Evolutionary conservation across 2,329 filamentous ascomycete species (phyloP).

Genomic region (Leptodontidium sp.): DNA sequence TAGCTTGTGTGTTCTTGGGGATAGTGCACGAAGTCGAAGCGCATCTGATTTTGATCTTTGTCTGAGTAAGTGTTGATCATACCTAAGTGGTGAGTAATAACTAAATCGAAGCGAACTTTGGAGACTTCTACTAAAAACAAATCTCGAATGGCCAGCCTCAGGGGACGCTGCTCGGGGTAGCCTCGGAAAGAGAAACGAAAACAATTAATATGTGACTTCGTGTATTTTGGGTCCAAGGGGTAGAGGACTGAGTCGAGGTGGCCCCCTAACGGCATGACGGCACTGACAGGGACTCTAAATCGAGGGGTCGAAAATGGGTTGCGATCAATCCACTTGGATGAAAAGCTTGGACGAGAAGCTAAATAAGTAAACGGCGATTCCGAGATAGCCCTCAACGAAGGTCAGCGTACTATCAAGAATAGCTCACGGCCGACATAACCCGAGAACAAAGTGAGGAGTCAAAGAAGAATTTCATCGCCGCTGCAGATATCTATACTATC

Average conservation of each 20-base stretch:
- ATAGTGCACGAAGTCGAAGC: too few relatives aligned
- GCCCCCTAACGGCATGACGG: not conserved
- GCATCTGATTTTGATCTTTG: not conserved
- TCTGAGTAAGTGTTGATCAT: not conserved
- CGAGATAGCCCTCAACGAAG: not conserved
- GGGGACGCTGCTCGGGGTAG: not conserved
- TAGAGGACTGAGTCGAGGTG: too few relatives aligned
- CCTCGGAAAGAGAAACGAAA: not conserved
- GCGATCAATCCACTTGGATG: not conserved
- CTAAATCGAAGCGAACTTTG: not conserved
- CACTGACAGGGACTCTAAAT: slow-evolving; percentile 1
- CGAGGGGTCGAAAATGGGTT: not conserved
- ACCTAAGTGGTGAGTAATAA: not conserved
- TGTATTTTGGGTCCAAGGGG: too few relatives aligned
- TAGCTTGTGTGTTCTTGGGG: not conserved
- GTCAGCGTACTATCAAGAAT: not conserved
- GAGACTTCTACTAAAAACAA: not conserved
- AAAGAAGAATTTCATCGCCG: not conserved
- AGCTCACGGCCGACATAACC: not conserved
- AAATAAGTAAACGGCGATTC: not conserved
- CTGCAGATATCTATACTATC: not conserved
- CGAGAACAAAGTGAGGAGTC: not conserved
- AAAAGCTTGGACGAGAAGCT: not conserved
- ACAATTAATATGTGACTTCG: not conserved
- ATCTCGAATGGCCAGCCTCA: not conserved